phyloP scores from a whole-genome alignment of 495 filamentous ascomycete genomes.

The Xylaria bambusicola region DNA sequence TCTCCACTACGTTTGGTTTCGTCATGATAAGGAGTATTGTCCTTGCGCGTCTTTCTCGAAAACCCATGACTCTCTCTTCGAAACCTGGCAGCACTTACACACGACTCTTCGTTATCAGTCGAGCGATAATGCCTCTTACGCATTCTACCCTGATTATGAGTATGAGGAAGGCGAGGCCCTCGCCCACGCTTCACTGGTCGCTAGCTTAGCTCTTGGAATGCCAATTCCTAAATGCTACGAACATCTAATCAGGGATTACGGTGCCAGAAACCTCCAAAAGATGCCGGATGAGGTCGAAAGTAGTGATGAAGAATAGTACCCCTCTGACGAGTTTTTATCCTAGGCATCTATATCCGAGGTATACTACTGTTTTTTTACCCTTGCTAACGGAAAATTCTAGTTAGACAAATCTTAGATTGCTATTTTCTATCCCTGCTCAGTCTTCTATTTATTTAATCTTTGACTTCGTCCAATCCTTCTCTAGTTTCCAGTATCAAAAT shows the following conservation, averaged over 20 bases:
- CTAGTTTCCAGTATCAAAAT: no score
- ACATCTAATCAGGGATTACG: neutral
- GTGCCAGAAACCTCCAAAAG: neutral
- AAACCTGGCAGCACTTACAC: neutral
- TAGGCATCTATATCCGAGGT: no score
- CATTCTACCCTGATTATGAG: neutral
- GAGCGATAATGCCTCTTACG: neutral
- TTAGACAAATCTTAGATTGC: no score
- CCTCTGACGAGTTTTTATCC: no score
- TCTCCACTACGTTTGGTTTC: neutral
- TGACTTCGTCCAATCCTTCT: no score
- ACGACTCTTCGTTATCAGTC: neutral
- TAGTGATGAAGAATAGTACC: no score
- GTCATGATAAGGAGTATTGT: neutral
- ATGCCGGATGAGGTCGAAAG: no score
- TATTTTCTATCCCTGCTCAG: no score
- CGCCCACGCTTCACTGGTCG: constrained; percentile 2
- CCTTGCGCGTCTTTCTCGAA: neutral
- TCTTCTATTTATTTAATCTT: no score
- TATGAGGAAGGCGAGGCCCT: neutral
- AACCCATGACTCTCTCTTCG: neutral
- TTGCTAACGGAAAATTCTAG: no score
- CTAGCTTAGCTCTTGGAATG: neutral
- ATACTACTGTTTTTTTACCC: no score
- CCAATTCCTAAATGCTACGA: neutral